A percentile compares a stretch with the other conserved stretches of the same genome.
These are phyloP conservation scores for Phialemoniopsis sp. DNA, from an alignment of 2,329 filamentous ascomycete genomes.

Conservation along the genomic window DNA sequence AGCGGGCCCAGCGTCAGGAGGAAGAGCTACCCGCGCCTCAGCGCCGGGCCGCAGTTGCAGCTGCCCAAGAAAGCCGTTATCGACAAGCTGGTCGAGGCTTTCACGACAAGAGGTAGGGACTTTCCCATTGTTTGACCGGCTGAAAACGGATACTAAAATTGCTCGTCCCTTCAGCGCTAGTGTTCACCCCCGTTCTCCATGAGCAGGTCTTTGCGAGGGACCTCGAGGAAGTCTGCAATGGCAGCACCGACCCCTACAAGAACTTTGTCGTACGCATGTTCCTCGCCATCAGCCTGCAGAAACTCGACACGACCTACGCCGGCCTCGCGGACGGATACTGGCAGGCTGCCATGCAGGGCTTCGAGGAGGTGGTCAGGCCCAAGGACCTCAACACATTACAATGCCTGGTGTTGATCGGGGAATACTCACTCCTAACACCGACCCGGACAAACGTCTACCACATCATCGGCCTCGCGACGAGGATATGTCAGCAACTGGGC, in stretches of 20 bases:
- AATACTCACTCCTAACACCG: constrained; percentile 89
- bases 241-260: constrained; percentile 72
- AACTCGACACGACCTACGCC: constrained; percentile 84
- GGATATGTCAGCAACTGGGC: constrained; percentile 84
- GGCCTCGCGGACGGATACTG: constrained; percentile 95
- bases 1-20: constrained; percentile 53
- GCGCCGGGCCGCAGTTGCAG: constrained; percentile 71
- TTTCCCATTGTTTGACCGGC: constrained; percentile 4
- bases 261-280: constrained; percentile 90
- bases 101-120: constrained; percentile 75
- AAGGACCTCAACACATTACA: constrained; percentile 90
- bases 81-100: constrained; percentile 78
- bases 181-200: constrained; percentile 83
- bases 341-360: constrained; percentile 77
- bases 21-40: constrained; percentile 90
- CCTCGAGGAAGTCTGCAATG: constrained; percentile 75
- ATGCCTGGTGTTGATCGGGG: constrained; percentile 80
- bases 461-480: constrained; percentile 81
- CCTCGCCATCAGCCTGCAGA: constrained; percentile 91
- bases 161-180: too few species aligned
- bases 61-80: constrained; percentile 72
- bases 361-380: constrained; percentile 78
- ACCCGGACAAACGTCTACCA: constrained; percentile 92
- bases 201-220: constrained; percentile 75
- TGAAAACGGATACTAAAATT: constrained; percentile 4